Evolutionary conservation across 129 eudicot species (phyloP).

Genomic region (Tagetes erecta): DNA sequence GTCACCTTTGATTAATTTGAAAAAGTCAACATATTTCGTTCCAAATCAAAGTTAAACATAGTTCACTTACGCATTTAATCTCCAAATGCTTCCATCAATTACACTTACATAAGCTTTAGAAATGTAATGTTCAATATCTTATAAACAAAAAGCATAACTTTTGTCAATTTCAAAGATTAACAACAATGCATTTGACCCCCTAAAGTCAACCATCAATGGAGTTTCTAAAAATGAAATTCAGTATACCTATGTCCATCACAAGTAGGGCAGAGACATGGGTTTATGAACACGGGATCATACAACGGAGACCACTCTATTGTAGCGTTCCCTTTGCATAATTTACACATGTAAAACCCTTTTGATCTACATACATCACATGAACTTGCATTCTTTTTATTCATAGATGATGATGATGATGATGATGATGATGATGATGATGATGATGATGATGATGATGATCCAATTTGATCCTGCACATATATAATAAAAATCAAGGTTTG

Average conservation of each 20-base stretch:
- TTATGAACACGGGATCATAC: constrained; percentile 70
- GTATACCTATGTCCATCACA: constrained; percentile 79
- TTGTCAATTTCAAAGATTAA: constrained; percentile 3
- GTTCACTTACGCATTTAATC: background rate
- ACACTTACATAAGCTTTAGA: background rate
- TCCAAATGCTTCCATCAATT: background rate
- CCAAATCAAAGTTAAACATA: constrained; percentile 12
- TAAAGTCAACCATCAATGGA: constrained; percentile 8
- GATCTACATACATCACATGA: constrained; percentile 61
- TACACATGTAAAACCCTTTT: constrained; percentile 70
- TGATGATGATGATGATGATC: constrained; percentile 9
- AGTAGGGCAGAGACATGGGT: constrained; percentile 89
- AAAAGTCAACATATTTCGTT: background rate
- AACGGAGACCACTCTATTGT: constrained; percentile 84
- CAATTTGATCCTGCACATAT: constrained; percentile 30
- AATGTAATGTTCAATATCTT: background rate
- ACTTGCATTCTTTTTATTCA: constrained; percentile 37
- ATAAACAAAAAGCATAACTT: background rate
- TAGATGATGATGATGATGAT: constrained; percentile 24
- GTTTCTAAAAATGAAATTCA: background rate
- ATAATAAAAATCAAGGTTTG: background rate
- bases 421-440: background rate
- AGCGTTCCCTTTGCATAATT: constrained; percentile 67
- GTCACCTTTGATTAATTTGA: background rate
- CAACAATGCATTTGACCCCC: background rate